Evolutionary conservation across 2,329 filamentous ascomycete genomes (phyloP), one percentile per base, ranked within the genome.

Genomic region (Fusarium avenaceum): DNA sequence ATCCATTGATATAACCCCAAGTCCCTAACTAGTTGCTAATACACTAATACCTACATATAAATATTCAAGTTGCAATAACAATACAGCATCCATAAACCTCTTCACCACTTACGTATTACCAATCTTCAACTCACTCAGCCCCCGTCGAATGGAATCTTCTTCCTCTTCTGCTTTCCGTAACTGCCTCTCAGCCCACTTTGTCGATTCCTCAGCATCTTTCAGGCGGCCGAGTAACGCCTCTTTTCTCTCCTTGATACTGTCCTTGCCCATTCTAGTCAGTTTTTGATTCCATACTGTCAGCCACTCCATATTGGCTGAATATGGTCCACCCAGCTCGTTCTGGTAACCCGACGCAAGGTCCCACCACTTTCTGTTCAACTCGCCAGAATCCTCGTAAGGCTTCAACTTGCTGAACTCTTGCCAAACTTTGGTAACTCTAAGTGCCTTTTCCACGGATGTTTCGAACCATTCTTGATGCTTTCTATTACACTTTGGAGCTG

Each of bases 391-490:
- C 1, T 3, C 5, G 33, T 64, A 67, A 8, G 52, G 58, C 7
- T 0, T 24, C 32, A 50, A 14, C 1, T 17, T 1, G 22, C 60
- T 66, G 38, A 62, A 66, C 39, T 38, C 19, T 24, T 35, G 1
- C 65, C 65, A 68, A 6, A 26, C 17, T 4, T 44, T 0, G 7
- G 53, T 26, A 26, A 65, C 33, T n/a, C 2, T 5, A 10, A 2
- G 2, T 44, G 65, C 60, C 11, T 69, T 24, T 1, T 9, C 0
- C 13, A 45, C 40, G 8, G 35, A 33, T 35, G 57, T 49, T 17
- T 42, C 8, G 43, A 68, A 66, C 65, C 65, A 69, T 32, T 68
- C 65, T 9, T 1, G 11, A 20, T 69, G 65, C 8, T 0, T 19
- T 11, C 0, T 28, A 2, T 2, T 1, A 24, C 33, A 59, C 24